phyloP scores from a whole-genome alignment of 2,329 filamentous ascomycete species.

The Colletotrichum sp. region DNA sequence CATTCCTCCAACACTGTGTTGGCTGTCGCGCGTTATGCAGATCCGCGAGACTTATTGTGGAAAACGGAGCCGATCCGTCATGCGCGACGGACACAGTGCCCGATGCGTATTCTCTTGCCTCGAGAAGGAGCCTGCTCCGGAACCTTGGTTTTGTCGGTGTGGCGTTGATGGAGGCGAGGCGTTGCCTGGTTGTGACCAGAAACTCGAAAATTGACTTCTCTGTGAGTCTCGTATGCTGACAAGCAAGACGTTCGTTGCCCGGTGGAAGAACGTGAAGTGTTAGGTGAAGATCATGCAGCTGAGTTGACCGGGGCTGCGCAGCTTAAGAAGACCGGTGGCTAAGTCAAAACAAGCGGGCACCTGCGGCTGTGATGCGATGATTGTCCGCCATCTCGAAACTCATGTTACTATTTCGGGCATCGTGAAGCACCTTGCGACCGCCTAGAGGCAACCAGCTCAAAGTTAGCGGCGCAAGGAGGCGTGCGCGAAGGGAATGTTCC shows the following conservation, averaged over 20 bases:
- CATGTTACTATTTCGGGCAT: neutral
- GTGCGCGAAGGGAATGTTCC: neutral
- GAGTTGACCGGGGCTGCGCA: neutral
- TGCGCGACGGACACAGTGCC: constrained; percentile 7
- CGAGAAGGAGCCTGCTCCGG: neutral
- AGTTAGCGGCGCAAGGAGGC: neutral
- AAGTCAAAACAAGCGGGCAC: neutral
- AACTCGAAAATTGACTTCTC: neutral
- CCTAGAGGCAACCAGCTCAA: neutral
- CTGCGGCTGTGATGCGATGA: neutral
- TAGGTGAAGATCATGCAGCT: neutral
- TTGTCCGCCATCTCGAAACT: neutral
- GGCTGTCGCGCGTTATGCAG: neutral
- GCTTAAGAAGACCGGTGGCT: neutral
- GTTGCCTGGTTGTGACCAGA: neutral
- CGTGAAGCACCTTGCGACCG: neutral
- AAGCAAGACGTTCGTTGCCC: neutral
- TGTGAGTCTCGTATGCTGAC: neutral
- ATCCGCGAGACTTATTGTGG: neutral
- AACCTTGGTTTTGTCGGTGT: neutral
- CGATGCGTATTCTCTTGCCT: neutral
- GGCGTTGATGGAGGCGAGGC: neutral
- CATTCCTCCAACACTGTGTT: constrained; percentile 7
- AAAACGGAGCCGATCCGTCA: constrained; percentile 19
- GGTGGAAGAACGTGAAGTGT: neutral